These are phyloP conservation scores for Capsella rubella DNA, from an alignment of 441 rosid species.

Conservation along the genomic window DNA sequence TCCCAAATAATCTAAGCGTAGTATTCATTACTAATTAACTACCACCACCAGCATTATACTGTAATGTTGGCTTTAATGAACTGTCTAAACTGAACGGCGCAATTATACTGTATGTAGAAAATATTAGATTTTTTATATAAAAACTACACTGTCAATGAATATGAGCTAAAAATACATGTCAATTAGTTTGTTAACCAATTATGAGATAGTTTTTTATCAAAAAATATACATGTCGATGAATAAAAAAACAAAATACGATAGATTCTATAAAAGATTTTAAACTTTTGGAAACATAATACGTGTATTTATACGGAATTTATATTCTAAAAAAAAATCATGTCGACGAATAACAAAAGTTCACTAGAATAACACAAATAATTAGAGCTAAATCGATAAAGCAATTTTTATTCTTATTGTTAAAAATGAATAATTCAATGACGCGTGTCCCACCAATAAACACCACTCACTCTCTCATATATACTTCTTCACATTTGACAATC, in stretches of 20 bases:
- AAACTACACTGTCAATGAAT: no score
- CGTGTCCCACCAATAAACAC: slow-evolving; percentile 37
- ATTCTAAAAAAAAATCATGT: neutral
- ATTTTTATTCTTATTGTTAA: slow-evolving; percentile 24
- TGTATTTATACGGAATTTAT: neutral
- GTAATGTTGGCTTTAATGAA: neutral
- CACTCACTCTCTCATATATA: slow-evolving; percentile 27
- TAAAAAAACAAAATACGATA: neutral
- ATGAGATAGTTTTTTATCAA: neutral
- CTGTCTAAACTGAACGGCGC: neutral
- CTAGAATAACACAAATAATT: slow-evolving; percentile 23
- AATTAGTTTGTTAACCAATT: no score
- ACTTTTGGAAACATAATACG: neutral
- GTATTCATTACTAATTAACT: slow-evolving; percentile 6
- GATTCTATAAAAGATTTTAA: neutral
- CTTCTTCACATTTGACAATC: slow-evolving; percentile 2
- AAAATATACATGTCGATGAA: neutral
- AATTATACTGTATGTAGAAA: neutral
- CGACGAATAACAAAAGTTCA: slow-evolving; percentile 5
- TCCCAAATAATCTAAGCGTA: slow-evolving; percentile 16
- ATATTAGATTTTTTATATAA: neutral
- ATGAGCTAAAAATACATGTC: neutral
- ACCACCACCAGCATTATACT: slow-evolving; percentile 7
- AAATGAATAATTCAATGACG: slow-evolving; percentile 25
- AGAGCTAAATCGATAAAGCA: neutral